Evolutionary conservation across 495 filamentous ascomycete species (phyloP).

Genomic region (Xylaria sp.): DNA sequence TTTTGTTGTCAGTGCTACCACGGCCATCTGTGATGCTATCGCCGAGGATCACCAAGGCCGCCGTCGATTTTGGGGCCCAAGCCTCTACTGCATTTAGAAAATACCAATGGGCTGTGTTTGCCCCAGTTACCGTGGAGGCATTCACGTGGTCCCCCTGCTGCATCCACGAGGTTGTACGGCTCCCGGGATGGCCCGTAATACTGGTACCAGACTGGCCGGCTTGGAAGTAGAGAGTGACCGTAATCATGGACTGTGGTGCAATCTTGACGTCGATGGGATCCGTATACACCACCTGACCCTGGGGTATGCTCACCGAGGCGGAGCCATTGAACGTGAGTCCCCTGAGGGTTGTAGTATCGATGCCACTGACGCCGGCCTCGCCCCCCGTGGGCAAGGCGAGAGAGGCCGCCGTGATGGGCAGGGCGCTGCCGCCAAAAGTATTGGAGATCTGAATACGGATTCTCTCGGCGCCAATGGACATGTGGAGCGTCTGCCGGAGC

Average conservation of each 20-base stretch:
- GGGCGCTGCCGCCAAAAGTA: conserved; percentile 66
- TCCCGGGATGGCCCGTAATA: conserved; percentile 72
- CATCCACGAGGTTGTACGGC: conserved; percentile 69
- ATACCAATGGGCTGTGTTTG: conserved; percentile 61
- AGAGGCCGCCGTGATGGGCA: conserved; percentile 66
- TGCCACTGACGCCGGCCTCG: conserved; percentile 58
- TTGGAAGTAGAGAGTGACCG: conserved; percentile 65
- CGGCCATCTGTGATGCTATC: conserved; percentile 80
- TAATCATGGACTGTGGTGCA: conserved; percentile 56
- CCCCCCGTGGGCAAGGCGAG: conserved; percentile 60
- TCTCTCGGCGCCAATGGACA: conserved; percentile 60
- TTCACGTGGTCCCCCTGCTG: conserved; percentile 60
- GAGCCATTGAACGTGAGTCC: conserved; percentile 64
- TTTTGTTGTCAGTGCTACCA: conserved; percentile 66
- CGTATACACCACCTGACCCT: conserved; percentile 64
- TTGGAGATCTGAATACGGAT: conserved; percentile 73
- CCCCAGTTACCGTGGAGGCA: conserved; percentile 53
- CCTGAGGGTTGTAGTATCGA: conserved; percentile 57
- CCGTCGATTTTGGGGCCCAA: conserved; percentile 50
- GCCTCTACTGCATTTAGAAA: conserved; percentile 69
- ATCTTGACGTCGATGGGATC: conserved; percentile 67
- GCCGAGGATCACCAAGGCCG: conserved; percentile 67
- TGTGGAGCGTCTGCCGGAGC: conserved; percentile 70
- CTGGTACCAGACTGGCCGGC: conserved; percentile 61
- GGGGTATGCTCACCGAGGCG: conserved; percentile 60